These are phyloP conservation scores for Leccinum variicolor DNA, from an alignment of 768 basidiomycete genomes.

Conservation along the genomic window DNA sequence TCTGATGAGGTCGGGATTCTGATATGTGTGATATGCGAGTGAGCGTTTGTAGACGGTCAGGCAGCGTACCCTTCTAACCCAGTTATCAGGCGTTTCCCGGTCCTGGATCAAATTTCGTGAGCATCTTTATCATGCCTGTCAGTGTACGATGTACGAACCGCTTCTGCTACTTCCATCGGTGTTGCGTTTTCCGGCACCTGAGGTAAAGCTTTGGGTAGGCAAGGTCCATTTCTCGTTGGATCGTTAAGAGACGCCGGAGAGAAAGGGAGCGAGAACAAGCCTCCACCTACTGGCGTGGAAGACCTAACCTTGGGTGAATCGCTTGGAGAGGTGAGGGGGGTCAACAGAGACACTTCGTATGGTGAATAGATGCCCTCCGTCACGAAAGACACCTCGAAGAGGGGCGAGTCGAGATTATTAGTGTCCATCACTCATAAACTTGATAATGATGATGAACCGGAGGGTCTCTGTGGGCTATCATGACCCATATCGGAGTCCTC, in stretches of 20 bases:
- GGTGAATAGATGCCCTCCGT: slow-evolving; percentile 4
- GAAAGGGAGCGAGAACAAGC: slow-evolving; percentile 15
- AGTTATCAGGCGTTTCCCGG: slow-evolving; percentile 38
- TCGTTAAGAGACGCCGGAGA: slow-evolving; percentile 13
- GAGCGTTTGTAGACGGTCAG: background rate
- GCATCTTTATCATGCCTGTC: background rate
- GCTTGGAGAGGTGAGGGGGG: slow-evolving; percentile 7
- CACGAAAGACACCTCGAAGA: slow-evolving; percentile 1
- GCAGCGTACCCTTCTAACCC: slow-evolving; percentile 33
- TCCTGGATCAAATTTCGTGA: slow-evolving; percentile 21
- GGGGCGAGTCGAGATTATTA: background rate
- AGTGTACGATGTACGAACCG: slow-evolving; percentile 9
- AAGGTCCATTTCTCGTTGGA: slow-evolving; percentile 20
- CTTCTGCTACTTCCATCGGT: slow-evolving; percentile 19
- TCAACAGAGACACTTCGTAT: slow-evolving; percentile 7
- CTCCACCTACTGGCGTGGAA: background rate
- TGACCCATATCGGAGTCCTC: background rate
- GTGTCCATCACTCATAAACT: background rate
- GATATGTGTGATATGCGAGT: background rate
- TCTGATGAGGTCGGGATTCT: slow-evolving; percentile 41
- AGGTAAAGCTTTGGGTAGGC: slow-evolving; percentile 20
- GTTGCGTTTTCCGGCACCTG: slow-evolving; percentile 23
- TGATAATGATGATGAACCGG: background rate
- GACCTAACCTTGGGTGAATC: background rate
- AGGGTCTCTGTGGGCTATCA: background rate